phyloP scores from a whole-genome alignment of 495 filamentous ascomycete species.

The Endocarpon pusillum region DNA sequence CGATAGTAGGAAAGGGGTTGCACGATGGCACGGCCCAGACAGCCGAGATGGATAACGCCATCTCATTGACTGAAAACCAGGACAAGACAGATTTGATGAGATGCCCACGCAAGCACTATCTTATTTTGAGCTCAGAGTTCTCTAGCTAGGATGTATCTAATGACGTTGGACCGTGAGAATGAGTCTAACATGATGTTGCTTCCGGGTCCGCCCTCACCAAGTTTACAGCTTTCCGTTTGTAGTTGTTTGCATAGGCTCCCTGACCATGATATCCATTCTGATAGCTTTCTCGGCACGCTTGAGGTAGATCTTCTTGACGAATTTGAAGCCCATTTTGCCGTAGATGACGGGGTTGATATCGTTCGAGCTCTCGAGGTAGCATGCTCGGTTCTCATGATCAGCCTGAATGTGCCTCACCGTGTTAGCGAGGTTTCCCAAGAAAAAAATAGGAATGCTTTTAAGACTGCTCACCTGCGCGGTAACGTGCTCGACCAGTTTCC shows the following conservation, averaged over 20 bases:
- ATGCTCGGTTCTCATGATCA: conserved; percentile 41
- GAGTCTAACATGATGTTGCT: background rate
- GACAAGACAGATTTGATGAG: too few relatives aligned
- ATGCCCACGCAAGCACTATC: too few relatives aligned
- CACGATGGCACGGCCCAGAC: too few relatives aligned
- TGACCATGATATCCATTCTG: conserved; percentile 58
- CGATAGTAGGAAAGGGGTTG: too few relatives aligned
- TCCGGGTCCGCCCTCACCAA: background rate
- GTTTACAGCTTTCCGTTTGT: background rate
- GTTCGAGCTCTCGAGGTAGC: conserved; percentile 65
- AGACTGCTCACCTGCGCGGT: conserved; percentile 33
- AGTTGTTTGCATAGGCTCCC: conserved; percentile 32
- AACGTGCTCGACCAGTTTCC: conserved; percentile 47
- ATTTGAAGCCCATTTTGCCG: conserved; percentile 48
- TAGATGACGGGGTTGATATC: conserved; percentile 49
- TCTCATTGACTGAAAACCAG: too few relatives aligned
- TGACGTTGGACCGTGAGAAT: too few relatives aligned
- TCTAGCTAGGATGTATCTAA: too few relatives aligned
- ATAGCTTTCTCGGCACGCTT: conserved; percentile 40
- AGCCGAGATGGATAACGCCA: too few relatives aligned
- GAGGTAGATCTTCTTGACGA: conserved; percentile 39
- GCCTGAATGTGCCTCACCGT: conserved; percentile 25
- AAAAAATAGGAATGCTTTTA: background rate
- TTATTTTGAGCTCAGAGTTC: too few relatives aligned
- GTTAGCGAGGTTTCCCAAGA: background rate